Evolutionary conservation across 1,139 yeast genomes (phyloP).

Genomic region (Blastobotrys capitulatus): DNA sequence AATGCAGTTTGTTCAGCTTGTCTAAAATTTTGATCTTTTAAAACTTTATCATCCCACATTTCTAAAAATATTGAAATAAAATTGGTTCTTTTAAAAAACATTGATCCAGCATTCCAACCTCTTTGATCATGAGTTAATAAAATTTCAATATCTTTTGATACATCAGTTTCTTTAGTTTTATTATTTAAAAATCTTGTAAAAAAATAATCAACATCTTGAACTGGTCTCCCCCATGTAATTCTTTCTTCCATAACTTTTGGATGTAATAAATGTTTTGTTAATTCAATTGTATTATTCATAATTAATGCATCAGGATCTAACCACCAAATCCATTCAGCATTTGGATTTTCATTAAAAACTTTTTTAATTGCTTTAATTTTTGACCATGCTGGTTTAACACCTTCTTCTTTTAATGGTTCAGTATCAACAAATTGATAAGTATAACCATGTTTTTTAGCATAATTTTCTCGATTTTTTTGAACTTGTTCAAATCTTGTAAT

Average conservation of each 20-base stretch:
- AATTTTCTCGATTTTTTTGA: conserved; percentile 29
- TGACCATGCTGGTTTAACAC: conserved; percentile 27
- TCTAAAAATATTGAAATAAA: conserved; percentile 24
- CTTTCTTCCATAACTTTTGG: conserved; percentile 27
- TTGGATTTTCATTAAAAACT: conserved; percentile 27
- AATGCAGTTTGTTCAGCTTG: conserved; percentile 9
- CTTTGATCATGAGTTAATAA: conserved; percentile 27
- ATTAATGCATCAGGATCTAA: conserved; percentile 31
- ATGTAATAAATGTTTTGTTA: conserved; percentile 30
- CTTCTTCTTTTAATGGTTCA: conserved; percentile 17
- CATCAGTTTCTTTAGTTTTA: conserved; percentile 18
- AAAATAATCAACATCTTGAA: conserved; percentile 19
- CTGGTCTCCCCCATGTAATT: conserved; percentile 23
- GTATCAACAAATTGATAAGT: conserved; percentile 27
- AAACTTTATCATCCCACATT: conserved; percentile 10
- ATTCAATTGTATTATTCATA: conserved; percentile 28
- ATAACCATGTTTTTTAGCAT: conserved; percentile 31
- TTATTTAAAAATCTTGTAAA: conserved; percentile 17
- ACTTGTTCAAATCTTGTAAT: conserved; percentile 23
- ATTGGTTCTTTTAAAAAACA: conserved; percentile 28
- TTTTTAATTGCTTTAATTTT: conserved; percentile 31
- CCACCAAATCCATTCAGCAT: conserved; percentile 36
- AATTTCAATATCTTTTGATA: conserved; percentile 21
- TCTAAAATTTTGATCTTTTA: conserved; percentile 1
- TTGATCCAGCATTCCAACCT: conserved; percentile 36